These are phyloP conservation scores for Salvia hispanica DNA, from an alignment of 257 asterid species.

Conservation along the genomic window DNA sequence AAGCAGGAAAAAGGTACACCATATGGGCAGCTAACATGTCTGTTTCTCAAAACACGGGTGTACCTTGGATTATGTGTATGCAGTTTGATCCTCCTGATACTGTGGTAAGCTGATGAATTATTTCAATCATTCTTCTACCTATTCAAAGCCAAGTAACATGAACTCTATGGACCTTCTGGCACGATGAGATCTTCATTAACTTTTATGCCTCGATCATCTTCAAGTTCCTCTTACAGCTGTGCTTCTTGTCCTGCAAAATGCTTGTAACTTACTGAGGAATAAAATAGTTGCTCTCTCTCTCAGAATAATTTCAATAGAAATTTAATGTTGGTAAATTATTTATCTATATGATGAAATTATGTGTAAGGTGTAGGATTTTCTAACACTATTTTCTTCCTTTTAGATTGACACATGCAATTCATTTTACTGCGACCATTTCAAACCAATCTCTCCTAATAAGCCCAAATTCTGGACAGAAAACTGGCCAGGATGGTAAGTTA, in stretches of 20 bases:
- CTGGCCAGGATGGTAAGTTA: conserved; percentile 95
- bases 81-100: conserved; percentile 82
- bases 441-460: conserved; percentile 70
- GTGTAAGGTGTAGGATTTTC: conserved; percentile 20
- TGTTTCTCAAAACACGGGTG: conserved; percentile 77
- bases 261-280: conserved; percentile 1
- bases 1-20: conserved; percentile 84
- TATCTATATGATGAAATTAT: conserved; percentile 21
- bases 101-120: conserved; percentile 55
- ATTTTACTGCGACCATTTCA: conserved; percentile 82
- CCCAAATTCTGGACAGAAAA: conserved; percentile 96
- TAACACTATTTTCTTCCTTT: conserved; percentile 29
- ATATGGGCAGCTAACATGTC: conserved; percentile 91
- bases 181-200: background rate
- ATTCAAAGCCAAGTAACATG: conserved; percentile 3
- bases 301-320: background rate
- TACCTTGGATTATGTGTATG: conserved; percentile 97
- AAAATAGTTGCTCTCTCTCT: background rate
- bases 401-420: conserved; percentile 94
- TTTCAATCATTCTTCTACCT: background rate
- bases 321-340: conserved; percentile 6
- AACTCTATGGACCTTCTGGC: background rate
- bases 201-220: conserved; percentile 19
- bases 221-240: conserved; percentile 8
- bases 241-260: conserved; percentile 9